Evolutionary conservation across 345 rosid genomes (phyloP).

Genomic region (Salix exigua): DNA sequence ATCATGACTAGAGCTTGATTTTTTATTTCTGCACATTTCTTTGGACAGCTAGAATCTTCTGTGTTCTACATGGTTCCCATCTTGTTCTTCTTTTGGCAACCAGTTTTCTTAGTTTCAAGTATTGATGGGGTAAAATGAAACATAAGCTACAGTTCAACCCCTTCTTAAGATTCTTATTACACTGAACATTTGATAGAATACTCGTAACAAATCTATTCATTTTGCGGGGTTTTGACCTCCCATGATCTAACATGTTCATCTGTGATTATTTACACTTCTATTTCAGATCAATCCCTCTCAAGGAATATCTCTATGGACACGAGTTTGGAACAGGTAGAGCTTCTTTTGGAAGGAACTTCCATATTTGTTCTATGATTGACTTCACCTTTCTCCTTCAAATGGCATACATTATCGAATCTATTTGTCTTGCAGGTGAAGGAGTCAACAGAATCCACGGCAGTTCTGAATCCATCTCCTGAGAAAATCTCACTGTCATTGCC

Average conservation of each 20-base stretch:
- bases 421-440: constrained; percentile 43
- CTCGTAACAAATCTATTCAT: neutral
- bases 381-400: constrained; percentile 3
- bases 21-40: neutral
- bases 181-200: neutral
- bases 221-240: neutral
- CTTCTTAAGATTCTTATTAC: neutral
- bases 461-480: constrained; percentile 47
- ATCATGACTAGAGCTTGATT: neutral
- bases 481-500: constrained; percentile 62
- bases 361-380: neutral
- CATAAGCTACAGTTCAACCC: neutral
- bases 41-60: neutral
- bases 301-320: constrained; percentile 57
- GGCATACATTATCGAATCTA: constrained; percentile 12
- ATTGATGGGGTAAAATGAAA: neutral
- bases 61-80: neutral
- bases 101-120: neutral
- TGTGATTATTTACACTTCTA: constrained; percentile 4
- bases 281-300: constrained; percentile 68
- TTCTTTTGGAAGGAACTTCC: constrained; percentile 10
- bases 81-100: neutral
- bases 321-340: constrained; percentile 61
- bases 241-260: neutral
- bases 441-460: constrained; percentile 43